Percentiles rank a stretch among this genome's conserved stretches.
These are phyloP conservation scores for Danielozyma ontarioensis DNA, from an alignment of 805 yeast species.

Conservation along the genomic window DNA sequence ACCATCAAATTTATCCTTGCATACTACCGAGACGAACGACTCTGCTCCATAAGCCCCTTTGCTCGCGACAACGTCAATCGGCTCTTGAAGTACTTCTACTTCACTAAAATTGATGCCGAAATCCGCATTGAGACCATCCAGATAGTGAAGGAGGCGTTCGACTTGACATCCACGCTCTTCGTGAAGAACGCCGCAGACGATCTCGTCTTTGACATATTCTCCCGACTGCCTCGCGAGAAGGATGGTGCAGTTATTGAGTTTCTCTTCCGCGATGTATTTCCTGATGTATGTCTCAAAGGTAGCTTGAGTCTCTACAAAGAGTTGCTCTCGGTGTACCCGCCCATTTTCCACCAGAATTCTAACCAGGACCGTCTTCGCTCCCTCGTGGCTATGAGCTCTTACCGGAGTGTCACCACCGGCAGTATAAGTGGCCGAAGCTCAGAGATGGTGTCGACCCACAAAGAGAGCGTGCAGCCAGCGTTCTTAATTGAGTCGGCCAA, in stretches of 20 bases:
- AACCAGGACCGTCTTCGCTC: background rate
- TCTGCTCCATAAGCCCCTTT: constrained; percentile 46
- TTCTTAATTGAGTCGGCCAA: constrained; percentile 16
- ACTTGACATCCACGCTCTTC: constrained; percentile 24
- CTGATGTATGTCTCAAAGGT: constrained; percentile 14
- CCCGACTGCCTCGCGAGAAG: constrained; percentile 19
- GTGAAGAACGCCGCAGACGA: constrained; percentile 26
- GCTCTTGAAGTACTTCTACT: constrained; percentile 43
- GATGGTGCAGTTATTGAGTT: constrained; percentile 28
- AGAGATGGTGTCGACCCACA: too few relatives aligned
- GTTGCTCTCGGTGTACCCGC: constrained; percentile 8
- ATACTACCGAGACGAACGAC: constrained; percentile 42
- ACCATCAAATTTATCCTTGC: constrained; percentile 41
- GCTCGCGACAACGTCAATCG: constrained; percentile 48
- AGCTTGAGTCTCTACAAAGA: constrained; percentile 11
- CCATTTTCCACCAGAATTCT: constrained; percentile 5
- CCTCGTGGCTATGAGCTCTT: background rate
- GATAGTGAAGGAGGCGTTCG: constrained; percentile 33
- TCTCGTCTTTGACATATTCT: constrained; percentile 27
- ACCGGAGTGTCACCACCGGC: background rate
- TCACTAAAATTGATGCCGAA: constrained; percentile 14
- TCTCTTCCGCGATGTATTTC: constrained; percentile 21
- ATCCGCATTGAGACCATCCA: constrained; percentile 27
- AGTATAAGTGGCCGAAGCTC: background rate
- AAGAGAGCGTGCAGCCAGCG: background rate